Base-by-base conservation (phyloP, 202 grass and related monocot species). In the Saccharum hybrid region DNA sequence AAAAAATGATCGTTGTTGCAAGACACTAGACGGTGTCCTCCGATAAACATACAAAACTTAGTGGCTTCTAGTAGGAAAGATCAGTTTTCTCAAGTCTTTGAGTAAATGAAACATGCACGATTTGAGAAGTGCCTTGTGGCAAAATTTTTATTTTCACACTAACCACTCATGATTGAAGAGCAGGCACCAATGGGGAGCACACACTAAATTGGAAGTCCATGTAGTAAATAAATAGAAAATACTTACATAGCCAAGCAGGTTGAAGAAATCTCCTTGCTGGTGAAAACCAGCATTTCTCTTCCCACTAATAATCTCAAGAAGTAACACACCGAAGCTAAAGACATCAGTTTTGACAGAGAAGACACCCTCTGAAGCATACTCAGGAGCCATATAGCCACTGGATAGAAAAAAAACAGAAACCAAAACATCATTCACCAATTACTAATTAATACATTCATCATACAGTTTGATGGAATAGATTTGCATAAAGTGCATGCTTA, bases 231-330 rank as follows among this genome's bases (percentile, higher is more conserved):
- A 62, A 62, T 62, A 62, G 22, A 62, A 62, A 28, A 48, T 62
- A 16, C 62, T 33, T 64, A 64, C 62, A 64, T 64, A 64, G 62
- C 62, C 62, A 33, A 33, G 28, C 1, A 33, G 62, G 62, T 64
- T 64, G 28, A 57, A 57, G 52, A 57, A 57, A 57, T 19, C 19
- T 0, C 52, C 52, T 21, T 57, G 52, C 19, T 57, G 52, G 52
- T 57, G 19, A 57, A 57, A 57, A 57, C 52, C 52, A 57, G 18
- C 52, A 57, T 21, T 57, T 57, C 52, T 57, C 19, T 19, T 57
- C 18, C 52, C 52, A 57, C 52, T 57, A 57, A 64, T 64, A 64
- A 64, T 64, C 62, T 64, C 62, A 64, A 64, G 62, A 64, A 64
- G 62, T 33, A 64, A 33, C 52, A 57, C 52, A 21, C 52, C 52